Evolutionary conservation across 1,284 basidiomycete genomes (phyloP).

Genomic region (Boletellus deceptivus): DNA sequence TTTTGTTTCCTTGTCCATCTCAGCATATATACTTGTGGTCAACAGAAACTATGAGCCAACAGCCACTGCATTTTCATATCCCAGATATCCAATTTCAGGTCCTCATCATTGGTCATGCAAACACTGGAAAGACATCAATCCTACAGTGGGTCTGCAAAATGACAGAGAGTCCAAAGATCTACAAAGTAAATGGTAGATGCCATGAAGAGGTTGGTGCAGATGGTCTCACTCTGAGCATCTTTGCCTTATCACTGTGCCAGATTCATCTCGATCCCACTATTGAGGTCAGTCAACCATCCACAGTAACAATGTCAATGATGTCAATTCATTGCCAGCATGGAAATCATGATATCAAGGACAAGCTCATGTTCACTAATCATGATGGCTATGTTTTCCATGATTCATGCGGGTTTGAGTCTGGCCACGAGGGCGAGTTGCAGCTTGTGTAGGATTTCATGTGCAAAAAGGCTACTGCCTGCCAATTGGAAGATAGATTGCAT

Average conservation of each 20-base stretch:
- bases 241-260: no score
- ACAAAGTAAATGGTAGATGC: neutral
- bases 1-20: no score
- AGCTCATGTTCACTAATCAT: no score
- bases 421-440: neutral
- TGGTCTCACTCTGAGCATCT: no score
- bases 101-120: conserved; percentile 4
- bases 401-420: conserved; percentile 3
- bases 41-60: no score
- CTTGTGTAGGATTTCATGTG: conserved; percentile 1
- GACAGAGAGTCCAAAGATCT: conserved; percentile 4
- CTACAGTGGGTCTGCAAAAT: conserved; percentile 6
- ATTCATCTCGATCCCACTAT: no score
- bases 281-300: neutral
- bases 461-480: neutral
- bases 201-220: conserved; percentile 2
- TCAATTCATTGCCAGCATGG: no score
- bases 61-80: neutral
- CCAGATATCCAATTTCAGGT: conserved; percentile 2
- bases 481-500: conserved; percentile 2
- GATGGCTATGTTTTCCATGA: conserved; percentile 1
- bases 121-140: conserved; percentile 8
- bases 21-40: no score
- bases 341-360: no score
- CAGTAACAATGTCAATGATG: no score